phyloP scores from a whole-genome alignment of 1,139 yeast species.

The Hansenula sp. region DNA sequence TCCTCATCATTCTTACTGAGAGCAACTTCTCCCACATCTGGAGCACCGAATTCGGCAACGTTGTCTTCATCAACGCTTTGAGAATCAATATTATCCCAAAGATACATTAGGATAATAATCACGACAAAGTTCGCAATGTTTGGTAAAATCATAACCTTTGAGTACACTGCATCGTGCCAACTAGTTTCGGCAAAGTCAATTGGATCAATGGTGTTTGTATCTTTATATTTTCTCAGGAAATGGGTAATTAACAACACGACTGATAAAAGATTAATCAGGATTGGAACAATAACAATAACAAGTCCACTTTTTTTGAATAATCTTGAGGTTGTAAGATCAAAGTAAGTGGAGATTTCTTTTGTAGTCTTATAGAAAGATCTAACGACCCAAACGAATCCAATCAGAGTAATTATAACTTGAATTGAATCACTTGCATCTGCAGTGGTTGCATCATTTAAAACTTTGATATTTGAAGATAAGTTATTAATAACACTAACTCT shows the following conservation, averaged over 20 bases:
- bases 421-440: neutral
- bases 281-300: conserved; percentile 1
- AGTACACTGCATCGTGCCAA: neutral
- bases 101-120: neutral
- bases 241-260: neutral
- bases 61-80: conserved; percentile 3
- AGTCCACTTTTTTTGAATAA: neutral
- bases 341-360: conserved; percentile 3
- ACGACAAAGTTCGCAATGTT: neutral
- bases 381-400: conserved; percentile 1
- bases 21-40: neutral
- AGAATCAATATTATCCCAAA: conserved; percentile 3
- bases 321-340: neutral
- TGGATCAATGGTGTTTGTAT: neutral
- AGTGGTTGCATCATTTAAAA: neutral
- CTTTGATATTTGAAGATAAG: neutral
- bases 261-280: neutral
- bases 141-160: neutral
- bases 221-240: neutral
- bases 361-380: neutral
- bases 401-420: neutral
- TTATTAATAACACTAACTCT: neutral
- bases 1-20: neutral
- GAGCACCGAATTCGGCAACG: conserved; percentile 1
- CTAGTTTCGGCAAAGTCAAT: neutral